Evolutionary conservation across 345 rosid genomes (phyloP), one percentile per base, ranked within the genome.

Genomic region (Salix suchowensis): DNA sequence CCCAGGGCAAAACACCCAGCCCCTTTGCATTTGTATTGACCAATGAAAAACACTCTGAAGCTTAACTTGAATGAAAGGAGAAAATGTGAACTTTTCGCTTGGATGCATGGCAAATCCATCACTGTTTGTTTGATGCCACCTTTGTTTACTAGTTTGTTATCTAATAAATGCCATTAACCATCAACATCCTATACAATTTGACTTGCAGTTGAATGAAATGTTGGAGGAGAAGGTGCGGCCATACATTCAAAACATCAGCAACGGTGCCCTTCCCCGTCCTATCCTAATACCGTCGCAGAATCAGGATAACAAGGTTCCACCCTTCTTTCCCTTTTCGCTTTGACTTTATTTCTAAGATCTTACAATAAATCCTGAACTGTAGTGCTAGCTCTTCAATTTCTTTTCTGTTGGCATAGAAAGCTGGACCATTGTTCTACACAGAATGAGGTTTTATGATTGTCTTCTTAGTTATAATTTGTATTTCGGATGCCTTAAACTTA

Each of bases 221-320:
- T 80, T 94, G 88, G 93, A 86, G 84, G 91, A 94, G 88, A 92
- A 94, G 88, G 93, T 91, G 70, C 88, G 84, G 44, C 97, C 97
- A 2, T 90, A 73, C 85, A 71, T 89, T 72, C 86, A 88, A 85
- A 88, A 89, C 55, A 76, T 77, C 2, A 86, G 82, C 74, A 84
- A 66, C 44, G 69, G 74, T n/a, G 86, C 84, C 70, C 94, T 92
- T 82, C 85, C 92, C 30, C 88, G 60, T 50, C 92, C 92, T 62
- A 91, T 94, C 60, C 58, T 94, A 71, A 68, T 90, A 24, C 88
- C 82, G 64, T 76, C 91, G 3, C 85, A 87, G 77, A 74, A 82
- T 66, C 82, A 74, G 62, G 86, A 82, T 83, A 85, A 86, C 70
- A 84, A 81, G 88, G 90, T 88, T 65, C 24, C 7, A 21, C 34